Evolutionary conservation across 2,329 filamentous ascomycete genomes (phyloP).

Genomic region (Fusarium albidum): DNA sequence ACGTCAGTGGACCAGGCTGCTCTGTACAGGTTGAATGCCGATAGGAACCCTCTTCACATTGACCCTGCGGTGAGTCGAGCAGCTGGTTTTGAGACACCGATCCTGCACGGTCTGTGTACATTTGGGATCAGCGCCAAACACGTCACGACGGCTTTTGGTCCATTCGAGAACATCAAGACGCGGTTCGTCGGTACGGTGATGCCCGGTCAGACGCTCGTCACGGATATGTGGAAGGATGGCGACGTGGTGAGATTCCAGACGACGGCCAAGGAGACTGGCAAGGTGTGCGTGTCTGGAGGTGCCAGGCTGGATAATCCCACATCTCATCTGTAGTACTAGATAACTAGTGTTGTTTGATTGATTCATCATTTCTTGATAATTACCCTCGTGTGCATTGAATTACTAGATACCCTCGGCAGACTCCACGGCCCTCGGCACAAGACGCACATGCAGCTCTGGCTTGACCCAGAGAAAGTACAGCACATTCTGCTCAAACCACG

Average conservation of each 20-base stretch:
- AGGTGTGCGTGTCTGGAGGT: constrained; percentile 47
- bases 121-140: constrained; percentile 94
- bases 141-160: constrained; percentile 82
- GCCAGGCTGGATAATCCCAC: too few species aligned
- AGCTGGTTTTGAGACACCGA: constrained; percentile 92
- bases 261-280: constrained; percentile 92
- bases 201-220: constrained; percentile 88
- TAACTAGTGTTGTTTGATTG: too few species aligned
- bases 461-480: constrained; percentile 44
- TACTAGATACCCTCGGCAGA: too few species aligned
- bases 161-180: constrained; percentile 91
- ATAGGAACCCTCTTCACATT: constrained; percentile 85
- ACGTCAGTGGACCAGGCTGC: constrained; percentile 93
- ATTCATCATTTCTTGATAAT: too few species aligned
- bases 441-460: constrained; percentile 6
- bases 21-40: constrained; percentile 90
- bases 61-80: constrained; percentile 94
- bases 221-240: constrained; percentile 94
- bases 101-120: constrained; percentile 95
- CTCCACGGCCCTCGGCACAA: background rate
- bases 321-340: too few species aligned
- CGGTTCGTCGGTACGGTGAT: constrained; percentile 86
- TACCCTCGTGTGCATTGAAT: too few species aligned
- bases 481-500: constrained; percentile 40
- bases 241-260: constrained; percentile 83